Conservation (phyloP, 345 rosid genomes). For the Brassica rapa region DNA sequence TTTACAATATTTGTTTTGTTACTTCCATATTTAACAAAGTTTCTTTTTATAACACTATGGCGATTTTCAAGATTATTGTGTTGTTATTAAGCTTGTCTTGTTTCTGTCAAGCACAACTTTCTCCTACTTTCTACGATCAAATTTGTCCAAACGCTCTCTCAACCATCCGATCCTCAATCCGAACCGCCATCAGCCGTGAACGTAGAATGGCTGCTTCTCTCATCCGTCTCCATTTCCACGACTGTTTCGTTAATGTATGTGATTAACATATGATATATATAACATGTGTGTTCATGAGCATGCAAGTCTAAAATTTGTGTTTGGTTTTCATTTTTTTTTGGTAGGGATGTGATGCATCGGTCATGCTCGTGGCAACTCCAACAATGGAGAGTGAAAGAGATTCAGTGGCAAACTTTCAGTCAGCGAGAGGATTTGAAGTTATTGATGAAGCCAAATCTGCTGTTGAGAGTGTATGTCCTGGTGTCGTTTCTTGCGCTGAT, state of each 20-base stretch:
- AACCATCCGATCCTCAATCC: slow-evolving; percentile 44
- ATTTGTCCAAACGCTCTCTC: slow-evolving; percentile 52
- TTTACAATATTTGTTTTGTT: not conserved
- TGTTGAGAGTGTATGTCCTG: slow-evolving; percentile 51
- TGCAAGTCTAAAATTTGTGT: slow-evolving; percentile 13
- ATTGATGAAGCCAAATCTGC: slow-evolving; percentile 56
- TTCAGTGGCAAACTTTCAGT: slow-evolving; percentile 27
- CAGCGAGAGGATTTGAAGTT: slow-evolving; percentile 48
- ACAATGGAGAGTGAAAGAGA: slow-evolving; percentile 43
- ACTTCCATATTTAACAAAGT: not conserved
- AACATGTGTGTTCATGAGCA: not conserved
- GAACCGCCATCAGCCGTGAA: slow-evolving; percentile 43
- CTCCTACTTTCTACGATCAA: slow-evolving; percentile 50
- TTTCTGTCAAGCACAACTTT: slow-evolving; percentile 47
- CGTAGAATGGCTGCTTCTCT: slow-evolving; percentile 67
- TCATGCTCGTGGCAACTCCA: slow-evolving; percentile 45
- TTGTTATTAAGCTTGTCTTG: slow-evolving; percentile 33
- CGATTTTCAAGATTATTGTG: slow-evolving; percentile 21
- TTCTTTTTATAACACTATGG: slow-evolving; percentile 1
- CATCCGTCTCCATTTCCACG: slow-evolving; percentile 65
- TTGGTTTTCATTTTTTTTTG: not conserved
- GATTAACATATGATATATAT: not conserved
- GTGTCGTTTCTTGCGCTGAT: slow-evolving; percentile 69
- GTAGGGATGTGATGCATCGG: slow-evolving; percentile 63
- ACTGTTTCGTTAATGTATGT: slow-evolving; percentile 53